Evolutionary conservation across 2,329 filamentous ascomycete genomes (phyloP).

Genomic region (Paecilomyces sp.): DNA sequence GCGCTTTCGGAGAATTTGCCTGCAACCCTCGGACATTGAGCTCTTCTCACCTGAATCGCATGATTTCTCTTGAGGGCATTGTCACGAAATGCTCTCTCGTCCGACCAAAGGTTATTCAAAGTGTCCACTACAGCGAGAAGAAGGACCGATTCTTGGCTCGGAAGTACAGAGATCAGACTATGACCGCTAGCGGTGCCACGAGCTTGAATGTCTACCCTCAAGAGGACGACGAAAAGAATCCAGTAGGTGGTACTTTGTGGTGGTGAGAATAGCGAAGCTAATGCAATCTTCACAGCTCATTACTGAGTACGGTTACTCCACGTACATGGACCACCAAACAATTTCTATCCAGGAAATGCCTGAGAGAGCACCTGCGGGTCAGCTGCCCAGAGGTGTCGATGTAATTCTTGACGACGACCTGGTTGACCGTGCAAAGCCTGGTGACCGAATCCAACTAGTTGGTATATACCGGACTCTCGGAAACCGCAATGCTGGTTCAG

Average conservation of each 20-base stretch:
- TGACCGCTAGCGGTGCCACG: conserved; percentile 79
- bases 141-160: conserved; percentile 81
- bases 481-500: conserved; percentile 84
- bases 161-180: conserved; percentile 93
- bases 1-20: conserved; percentile 88
- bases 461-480: conserved; percentile 91
- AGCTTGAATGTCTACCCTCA: conserved; percentile 91
- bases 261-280: conserved; percentile 1
- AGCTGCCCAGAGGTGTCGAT: conserved; percentile 90
- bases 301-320: conserved; percentile 94
- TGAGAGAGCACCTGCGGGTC: conserved; percentile 87
- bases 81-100: conserved; percentile 95
- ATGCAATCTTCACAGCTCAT: conserved; percentile 48
- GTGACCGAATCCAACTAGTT: conserved; percentile 93
- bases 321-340: conserved; percentile 93
- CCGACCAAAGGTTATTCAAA: conserved; percentile 94
- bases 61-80: conserved; percentile 96
- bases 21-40: conserved; percentile 92
- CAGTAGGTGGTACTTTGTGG: conserved; percentile 37
- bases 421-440: conserved; percentile 89
- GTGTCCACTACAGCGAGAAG: conserved; percentile 89
- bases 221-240: conserved; percentile 87
- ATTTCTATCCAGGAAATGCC: conserved; percentile 99
- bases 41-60: conserved; percentile 83
- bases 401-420: conserved; percentile 95